Evolutionary conservation across 1,139 yeast species (phyloP).

Genomic region (Taphrina flavorubra): DNA sequence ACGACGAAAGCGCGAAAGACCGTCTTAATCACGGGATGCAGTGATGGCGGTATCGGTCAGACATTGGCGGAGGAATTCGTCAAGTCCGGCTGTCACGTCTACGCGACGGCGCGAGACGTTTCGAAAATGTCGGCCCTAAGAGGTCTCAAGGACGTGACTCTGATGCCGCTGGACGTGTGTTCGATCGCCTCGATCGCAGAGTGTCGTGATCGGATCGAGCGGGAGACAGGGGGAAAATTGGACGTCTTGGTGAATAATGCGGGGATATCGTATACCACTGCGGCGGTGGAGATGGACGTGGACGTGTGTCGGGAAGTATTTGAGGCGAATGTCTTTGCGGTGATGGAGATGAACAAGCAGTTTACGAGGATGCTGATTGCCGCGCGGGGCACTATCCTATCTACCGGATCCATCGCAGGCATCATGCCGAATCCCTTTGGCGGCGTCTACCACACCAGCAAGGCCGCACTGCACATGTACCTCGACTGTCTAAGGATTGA

Average conservation of each 20-base stretch:
- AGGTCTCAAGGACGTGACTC: slow-evolving; percentile 52
- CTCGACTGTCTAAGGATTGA: slow-evolving; percentile 69
- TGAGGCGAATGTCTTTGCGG: slow-evolving; percentile 73
- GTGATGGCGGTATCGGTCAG: slow-evolving; percentile 75
- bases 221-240: slow-evolving; percentile 48
- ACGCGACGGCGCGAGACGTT: slow-evolving; percentile 74
- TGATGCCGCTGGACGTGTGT: slow-evolving; percentile 61
- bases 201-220: slow-evolving; percentile 54
- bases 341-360: slow-evolving; percentile 67
- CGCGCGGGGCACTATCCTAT: slow-evolving; percentile 72
- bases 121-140: slow-evolving; percentile 65
- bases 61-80: slow-evolving; percentile 67
- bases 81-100: slow-evolving; percentile 56
- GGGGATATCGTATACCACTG: slow-evolving; percentile 70
- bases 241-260: slow-evolving; percentile 74
- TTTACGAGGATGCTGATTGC: slow-evolving; percentile 64
- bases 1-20: slow-evolving; percentile 42
- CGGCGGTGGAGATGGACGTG: slow-evolving; percentile 71
- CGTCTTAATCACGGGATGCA: slow-evolving; percentile 78
- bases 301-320: slow-evolving; percentile 62
- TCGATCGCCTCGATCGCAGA: slow-evolving; percentile 58
- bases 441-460: slow-evolving; percentile 69
- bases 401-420: slow-evolving; percentile 77
- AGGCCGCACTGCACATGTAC: slow-evolving; percentile 78
- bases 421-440: slow-evolving; percentile 73